Conservation (phyloP, 2,329 filamentous ascomycete genomes). For the Mollisiaceae sp. region DNA sequence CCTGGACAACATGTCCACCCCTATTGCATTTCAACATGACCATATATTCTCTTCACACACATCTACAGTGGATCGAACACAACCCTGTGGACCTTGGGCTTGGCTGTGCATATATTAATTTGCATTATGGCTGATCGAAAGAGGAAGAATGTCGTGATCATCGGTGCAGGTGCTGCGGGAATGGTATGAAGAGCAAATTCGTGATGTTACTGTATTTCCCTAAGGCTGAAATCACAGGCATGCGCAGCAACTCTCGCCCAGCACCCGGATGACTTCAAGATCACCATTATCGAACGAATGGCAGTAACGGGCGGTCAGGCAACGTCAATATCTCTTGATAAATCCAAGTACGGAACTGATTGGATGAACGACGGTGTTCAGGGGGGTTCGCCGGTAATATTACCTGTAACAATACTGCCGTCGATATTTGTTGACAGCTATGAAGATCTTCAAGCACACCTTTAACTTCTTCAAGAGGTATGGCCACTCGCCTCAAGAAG, state of each 20-base stretch:
- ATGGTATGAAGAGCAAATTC: slow-evolving; percentile 48
- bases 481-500: slow-evolving; percentile 59
- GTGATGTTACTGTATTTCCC: neutral
- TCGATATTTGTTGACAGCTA: neutral
- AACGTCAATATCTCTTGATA: slow-evolving; percentile 62
- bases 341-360: slow-evolving; percentile 59
- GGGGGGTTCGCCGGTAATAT: slow-evolving; percentile 52
- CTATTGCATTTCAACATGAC: neutral
- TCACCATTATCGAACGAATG: slow-evolving; percentile 66
- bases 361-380: slow-evolving; percentile 71
- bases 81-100: neutral
- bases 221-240: slow-evolving; percentile 48
- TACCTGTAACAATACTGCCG: slow-evolving; percentile 45
- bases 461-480: slow-evolving; percentile 67
- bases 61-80: neutral
- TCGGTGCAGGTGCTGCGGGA: slow-evolving; percentile 68
- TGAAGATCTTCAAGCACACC: slow-evolving; percentile 69
- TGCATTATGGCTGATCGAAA: slow-evolving; percentile 17
- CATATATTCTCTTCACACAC: neutral
- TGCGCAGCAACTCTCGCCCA: slow-evolving; percentile 70
- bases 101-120: neutral
- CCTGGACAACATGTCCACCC: neutral
- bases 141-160: slow-evolving; percentile 58
- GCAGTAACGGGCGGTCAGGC: slow-evolving; percentile 66
- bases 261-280: slow-evolving; percentile 67